Conservation (phyloP, 1,284 basidiomycete genomes). For the Pseudomicrostroma phylloplanum region DNA sequence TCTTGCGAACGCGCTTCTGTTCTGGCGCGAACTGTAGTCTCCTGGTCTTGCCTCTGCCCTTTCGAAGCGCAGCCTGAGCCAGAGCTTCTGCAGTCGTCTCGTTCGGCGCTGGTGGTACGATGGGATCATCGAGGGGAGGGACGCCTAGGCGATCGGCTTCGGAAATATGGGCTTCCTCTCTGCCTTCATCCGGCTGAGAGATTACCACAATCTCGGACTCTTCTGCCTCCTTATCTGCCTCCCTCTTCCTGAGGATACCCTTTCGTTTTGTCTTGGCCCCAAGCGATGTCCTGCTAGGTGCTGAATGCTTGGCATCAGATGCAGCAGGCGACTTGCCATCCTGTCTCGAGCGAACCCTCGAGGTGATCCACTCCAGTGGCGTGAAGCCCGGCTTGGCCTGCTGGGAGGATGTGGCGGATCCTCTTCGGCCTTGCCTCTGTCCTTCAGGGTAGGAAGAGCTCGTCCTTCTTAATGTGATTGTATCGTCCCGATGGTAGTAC, state of each 20-base stretch:
- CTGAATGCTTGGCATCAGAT: neutral
- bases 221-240: too few relatives aligned
- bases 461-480: too few relatives aligned
- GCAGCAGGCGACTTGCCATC: constrained; percentile 1
- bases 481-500: too few relatives aligned
- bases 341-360: neutral
- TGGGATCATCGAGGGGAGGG: constrained; percentile 6
- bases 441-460: too few relatives aligned
- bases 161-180: neutral
- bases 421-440: neutral
- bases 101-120: constrained; percentile 12
- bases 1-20: constrained; percentile 31
- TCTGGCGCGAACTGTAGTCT: constrained; percentile 44
- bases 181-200: neutral
- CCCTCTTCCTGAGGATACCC: neutral
- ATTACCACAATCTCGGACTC: neutral
- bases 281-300: neutral
- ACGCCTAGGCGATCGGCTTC: neutral
- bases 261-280: neutral
- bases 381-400: neutral
- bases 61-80: constrained; percentile 6
- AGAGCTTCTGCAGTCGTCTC: constrained; percentile 12
- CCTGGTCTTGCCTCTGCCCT: constrained; percentile 17
- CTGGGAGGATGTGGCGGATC: neutral
- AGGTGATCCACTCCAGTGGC: neutral